Base-by-base conservation (phyloP, 129 eudicot species). In the Escallonia herrerae region DNA sequence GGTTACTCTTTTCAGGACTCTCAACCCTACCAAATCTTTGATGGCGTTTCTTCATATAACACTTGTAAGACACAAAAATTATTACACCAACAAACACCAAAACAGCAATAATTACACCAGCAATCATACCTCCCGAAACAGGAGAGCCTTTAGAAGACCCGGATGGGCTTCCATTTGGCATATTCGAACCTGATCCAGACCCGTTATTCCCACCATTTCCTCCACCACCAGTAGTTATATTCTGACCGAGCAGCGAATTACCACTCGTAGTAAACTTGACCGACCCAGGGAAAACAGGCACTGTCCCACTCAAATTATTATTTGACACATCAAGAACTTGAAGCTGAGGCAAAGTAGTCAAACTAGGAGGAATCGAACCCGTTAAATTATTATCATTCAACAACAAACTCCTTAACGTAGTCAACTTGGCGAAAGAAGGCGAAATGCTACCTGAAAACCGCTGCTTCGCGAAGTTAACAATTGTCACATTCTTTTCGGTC, bases 21-120 rank as follows among this genome's bases (percentile, higher is more conserved):
- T 77, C 77, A 4, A 87, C 95, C 56, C 71, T 86, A 2, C 82
- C 91, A 15, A 79, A 84, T 60, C 72, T 84, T 65, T 78, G 68
- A 59, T 74, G 88, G 5, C 69, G 72, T 60, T 70, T 81, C 67
- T 84, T 84, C 5, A 59, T 73, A 58, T 72, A 87, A 60, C 91
- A 82, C 57, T 81, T 84, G 67, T 74, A 81, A 7, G 72, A 71
- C 13, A 84, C 91, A 70, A 79, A 87, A 45, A 72, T 54, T 40
- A 84, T 52, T 39, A 84, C 83, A 52, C 60, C 83, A 43, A 87
- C 45, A n/a, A 87, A 74, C 37, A 82, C 72, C 38, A 87, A 40
- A 62, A 77, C 82, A 45, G 84, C 84, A 43, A 81, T 33, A 10
- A 84, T 80, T 7, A 84, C 69, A 56, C 83, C 85, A 2, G 70